Conservation (phyloP, 345 rosid genomes). For the Anastatica hierochuntica region DNA sequence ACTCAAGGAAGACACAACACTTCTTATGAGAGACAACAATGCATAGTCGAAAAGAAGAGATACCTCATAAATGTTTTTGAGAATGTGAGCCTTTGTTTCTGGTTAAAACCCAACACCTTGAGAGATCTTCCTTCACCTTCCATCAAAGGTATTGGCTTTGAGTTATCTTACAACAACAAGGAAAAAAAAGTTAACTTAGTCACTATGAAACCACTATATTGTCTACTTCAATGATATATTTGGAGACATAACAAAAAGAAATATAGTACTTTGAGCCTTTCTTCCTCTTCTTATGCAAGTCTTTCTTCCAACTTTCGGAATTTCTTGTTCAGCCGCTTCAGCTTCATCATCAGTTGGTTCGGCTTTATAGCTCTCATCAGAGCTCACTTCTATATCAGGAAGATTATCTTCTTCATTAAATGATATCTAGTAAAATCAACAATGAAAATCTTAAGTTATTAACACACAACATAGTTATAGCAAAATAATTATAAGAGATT, state of each 20-base stretch:
- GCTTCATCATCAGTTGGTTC: slow-evolving; percentile 52
- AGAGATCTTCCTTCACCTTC: no score
- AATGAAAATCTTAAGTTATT: slow-evolving; percentile 7
- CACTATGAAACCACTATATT: not conserved
- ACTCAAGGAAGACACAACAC: not conserved
- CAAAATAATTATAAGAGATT: no score
- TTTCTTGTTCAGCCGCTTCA: slow-evolving; percentile 39
- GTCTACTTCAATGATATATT: not conserved
- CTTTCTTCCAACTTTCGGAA: slow-evolving; percentile 38
- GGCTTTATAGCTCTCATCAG: slow-evolving; percentile 78
- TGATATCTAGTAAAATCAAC: slow-evolving; percentile 38
- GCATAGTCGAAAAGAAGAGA: not conserved
- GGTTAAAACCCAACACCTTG: slow-evolving; percentile 62
- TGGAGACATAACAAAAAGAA: not conserved
- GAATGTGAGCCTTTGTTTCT: slow-evolving; percentile 58
- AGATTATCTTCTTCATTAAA: slow-evolving; percentile 79
- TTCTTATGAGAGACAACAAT: not conserved
- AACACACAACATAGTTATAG: no score
- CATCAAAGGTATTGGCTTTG: no score
- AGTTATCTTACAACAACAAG: slow-evolving; percentile 30
- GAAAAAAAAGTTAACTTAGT: not conserved
- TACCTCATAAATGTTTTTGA: slow-evolving; percentile 62
- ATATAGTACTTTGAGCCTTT: slow-evolving; percentile 43
- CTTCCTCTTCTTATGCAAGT: slow-evolving; percentile 42
- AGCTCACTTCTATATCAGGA: slow-evolving; percentile 60